Conservation (phyloP, 2,329 filamentous ascomycete genomes). For the Biscogniauxia sp. region DNA sequence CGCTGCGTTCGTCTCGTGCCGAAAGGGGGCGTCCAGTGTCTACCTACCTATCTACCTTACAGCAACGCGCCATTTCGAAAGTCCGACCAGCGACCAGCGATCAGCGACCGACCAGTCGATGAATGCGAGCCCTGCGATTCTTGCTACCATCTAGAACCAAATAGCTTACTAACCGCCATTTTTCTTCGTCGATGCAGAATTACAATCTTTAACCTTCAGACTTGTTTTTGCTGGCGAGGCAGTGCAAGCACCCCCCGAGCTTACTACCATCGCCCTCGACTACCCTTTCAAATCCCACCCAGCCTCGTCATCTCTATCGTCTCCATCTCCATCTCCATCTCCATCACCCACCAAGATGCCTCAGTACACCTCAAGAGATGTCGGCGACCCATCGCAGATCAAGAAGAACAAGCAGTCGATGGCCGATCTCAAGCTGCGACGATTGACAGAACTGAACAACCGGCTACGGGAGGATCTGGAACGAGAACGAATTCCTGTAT, state of each 20-base stretch:
- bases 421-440: slow-evolving; percentile 95
- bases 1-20: not conserved
- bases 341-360: slow-evolving; percentile 49
- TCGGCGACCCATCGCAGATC: slow-evolving; percentile 65
- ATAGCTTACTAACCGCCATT: slow-evolving; percentile 13
- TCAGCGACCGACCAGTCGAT: slow-evolving; percentile 4
- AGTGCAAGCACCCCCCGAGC: slow-evolving; percentile 20
- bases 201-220: slow-evolving; percentile 17
- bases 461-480: slow-evolving; percentile 94
- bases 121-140: slow-evolving; percentile 12
- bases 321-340: slow-evolving; percentile 10
- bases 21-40: not conserved
- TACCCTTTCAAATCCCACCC: slow-evolving; percentile 11
- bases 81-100: not conserved
- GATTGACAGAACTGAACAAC: slow-evolving; percentile 95
- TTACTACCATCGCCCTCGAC: slow-evolving; percentile 20
- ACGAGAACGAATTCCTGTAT: slow-evolving; percentile 91
- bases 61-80: not conserved
- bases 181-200: slow-evolving; percentile 22
- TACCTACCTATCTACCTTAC: not conserved
- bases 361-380: slow-evolving; percentile 65
- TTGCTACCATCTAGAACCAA: slow-evolving; percentile 1
- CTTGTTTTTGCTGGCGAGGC: slow-evolving; percentile 4
- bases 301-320: slow-evolving; percentile 22
- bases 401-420: slow-evolving; percentile 99